Percentiles rank a stretch among this genome's conserved stretches.
Evolutionary conservation across 345 rosid species (phyloP).

Genomic region (Eucalyptus tenuipes): DNA sequence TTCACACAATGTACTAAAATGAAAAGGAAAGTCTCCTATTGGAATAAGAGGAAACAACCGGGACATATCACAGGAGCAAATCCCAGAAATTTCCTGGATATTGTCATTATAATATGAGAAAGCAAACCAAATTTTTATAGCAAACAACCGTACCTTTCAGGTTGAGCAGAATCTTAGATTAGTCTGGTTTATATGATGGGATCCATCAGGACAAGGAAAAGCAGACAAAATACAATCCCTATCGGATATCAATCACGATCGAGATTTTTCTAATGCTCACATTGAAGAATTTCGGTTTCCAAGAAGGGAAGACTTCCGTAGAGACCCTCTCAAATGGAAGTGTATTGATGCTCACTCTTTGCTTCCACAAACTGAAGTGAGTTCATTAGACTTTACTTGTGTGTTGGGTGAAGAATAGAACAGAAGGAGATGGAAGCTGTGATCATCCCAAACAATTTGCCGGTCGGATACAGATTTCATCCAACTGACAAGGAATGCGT

Average conservation of each 20-base stretch:
- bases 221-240: neutral
- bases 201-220: neutral
- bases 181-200: neutral
- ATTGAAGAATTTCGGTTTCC: neutral
- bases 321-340: neutral
- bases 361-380: neutral
- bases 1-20: neutral
- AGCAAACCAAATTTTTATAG: neutral
- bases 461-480: neutral
- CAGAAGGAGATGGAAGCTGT: neutral
- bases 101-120: neutral
- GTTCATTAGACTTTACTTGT: neutral
- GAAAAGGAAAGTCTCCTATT: neutral
- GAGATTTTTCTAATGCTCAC: neutral
- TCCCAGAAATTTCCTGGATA: neutral
- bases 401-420: neutral
- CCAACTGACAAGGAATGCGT: neutral
- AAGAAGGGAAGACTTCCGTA: neutral
- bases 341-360: neutral
- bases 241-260: neutral
- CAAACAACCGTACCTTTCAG: neutral
- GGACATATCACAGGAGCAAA: neutral
- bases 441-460: neutral
- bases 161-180: neutral
- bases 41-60: neutral